Evolutionary conservation across 176 grass and related monocot species (phyloP), one percentile per base, ranked within the genome.

Genomic region (Puccinellia tenuiflora): DNA sequence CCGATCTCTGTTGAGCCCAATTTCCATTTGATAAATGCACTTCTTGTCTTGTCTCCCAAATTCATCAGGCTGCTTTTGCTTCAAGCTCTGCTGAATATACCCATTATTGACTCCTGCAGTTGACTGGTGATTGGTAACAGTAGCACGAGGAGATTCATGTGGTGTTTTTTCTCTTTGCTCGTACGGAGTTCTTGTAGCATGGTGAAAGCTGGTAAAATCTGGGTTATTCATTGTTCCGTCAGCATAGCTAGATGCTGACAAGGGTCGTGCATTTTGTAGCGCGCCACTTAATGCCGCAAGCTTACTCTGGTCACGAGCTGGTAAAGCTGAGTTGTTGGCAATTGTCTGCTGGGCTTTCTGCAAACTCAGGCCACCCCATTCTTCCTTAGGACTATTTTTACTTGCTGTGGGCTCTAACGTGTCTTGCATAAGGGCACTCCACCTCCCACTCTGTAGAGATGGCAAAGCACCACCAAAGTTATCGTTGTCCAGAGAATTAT

Each of bases 371-470:
- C 92, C 96, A 79, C 83, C 88, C 92, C 92, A 93, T 81, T 92
- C 89, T 88, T 95, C 96, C 75, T 98, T 92, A 26, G 88, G 79
- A 77, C 74, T 90, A 76, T 89, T 89, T 20, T 95, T 89, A 87
- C 91, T 98, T 79, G 84, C 90, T 46, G 92, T 91, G 80, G 83
- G 88, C 79, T 98, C 90, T 66, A 98, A 62, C 1, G 96, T 93
- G 38, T 98, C 92, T 84, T 98, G 96, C 96, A 98, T 95, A 78
- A 98, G 92, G 46, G 96, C 96, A 76, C 96, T 98, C 96, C 96
- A 98, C 65, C 92, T 98, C 72, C 96, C 92, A 73, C 92, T 91
- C 80, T 93, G 90, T 26, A 90, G 45, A 85, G 96, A 93, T 79
- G 92, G 83, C 68, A 88, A 85, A 79, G 84, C 79, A 59, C 89